Evolutionary conservation across 177 flowering plant species (phyloP), one percentile per base, ranked within the genome.

Genomic region (Vitis hybrid): DNA sequence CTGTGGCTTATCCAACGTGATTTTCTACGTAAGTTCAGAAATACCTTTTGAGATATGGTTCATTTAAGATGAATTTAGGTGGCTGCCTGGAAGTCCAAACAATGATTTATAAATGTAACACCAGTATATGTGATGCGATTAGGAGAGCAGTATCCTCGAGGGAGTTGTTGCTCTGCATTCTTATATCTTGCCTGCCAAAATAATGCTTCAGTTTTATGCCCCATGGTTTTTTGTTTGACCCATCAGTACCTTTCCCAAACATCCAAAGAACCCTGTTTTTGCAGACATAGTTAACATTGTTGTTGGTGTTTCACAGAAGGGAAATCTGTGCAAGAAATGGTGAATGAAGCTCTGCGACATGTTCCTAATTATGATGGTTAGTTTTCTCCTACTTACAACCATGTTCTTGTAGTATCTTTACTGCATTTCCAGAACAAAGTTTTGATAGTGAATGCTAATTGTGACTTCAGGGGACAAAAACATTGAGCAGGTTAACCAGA

Each of bases 1-100:
- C 77, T 96, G 76, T 96, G 99, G 99, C 94, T 96, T 60, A 96
- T 96, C 70, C 99, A 96, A 74, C 97, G 99, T 65, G 99, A 96
- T 84, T 96, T 96, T 80, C 82, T 96, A 5, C 95, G 99, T 96
- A 87, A 85, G 99, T 84, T 69, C 13, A 60, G 7, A 26, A 26
- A 31, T 48, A 21, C 18, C 52, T n/a, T 56, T 33, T 56, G 2
- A 5, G 15, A 49, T 33, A 29, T 50, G 16, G 61, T 13, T 19
- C 14, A 26, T 62, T 55, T 50, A 52, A 16, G 14, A 19, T 4
- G 11, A 51, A 51, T 33, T 66, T 7, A 53, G n/a, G 1, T 19
- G 14, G 6, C 18, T 10, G 39, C 56, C 11, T 21, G 5, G 45
- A 11, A 26, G 62, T 60, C 31, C 62, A 10, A 26, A 12, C 26